Evolutionary conservation across 257 asterid species (phyloP), one percentile per base, ranked within the genome.

Genomic region (Schizonepeta tenuifolia): DNA sequence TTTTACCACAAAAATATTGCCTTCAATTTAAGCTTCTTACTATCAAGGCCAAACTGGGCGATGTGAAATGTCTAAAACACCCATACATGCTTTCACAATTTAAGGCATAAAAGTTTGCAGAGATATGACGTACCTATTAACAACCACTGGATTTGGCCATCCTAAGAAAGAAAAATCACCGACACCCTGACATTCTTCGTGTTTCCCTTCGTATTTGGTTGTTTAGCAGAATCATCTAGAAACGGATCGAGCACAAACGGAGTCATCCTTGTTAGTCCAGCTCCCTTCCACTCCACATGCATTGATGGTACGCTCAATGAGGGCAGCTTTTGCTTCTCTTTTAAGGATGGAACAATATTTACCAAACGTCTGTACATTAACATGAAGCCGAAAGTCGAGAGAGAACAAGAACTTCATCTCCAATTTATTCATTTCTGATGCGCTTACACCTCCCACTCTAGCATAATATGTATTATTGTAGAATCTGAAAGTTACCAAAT

Each of bases 381-480:
- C 93, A 69, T 85, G 83, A 75, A 92, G 93, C 69, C 83, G 82
- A 64, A 92, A 92, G 78, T 87, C 89, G 38, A 92, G 75, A 36
- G 85, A 76, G 70, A 92, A 92, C 53, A 92, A 80, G 60, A 92
- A 85, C 85, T 90, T 88, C 85, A 81, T 75, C 83, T 92, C 97
- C 81, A 92, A 72, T 73, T 76, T 88, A 88, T 92, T 92, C 84
- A 92, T 61, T 78, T 92, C 97, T 9, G 82, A 70, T 1, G 96
- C 89, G 80, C 92, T 85, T 51, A 92, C 83, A 9, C 97, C 97
- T 72, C 97, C 97, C 53, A 92, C 97, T 77, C 85, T 86, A 24
- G 97, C 96, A 53, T 89, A 92, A 76, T 92, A 86, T 49, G 93
- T 93, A 69, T 92, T 92, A 51, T 88, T 92, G 81, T 81, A 89